phyloP scores from a whole-genome alignment of 2,329 filamentous ascomycete genomes.

The Cladophialophora chaetospira region DNA sequence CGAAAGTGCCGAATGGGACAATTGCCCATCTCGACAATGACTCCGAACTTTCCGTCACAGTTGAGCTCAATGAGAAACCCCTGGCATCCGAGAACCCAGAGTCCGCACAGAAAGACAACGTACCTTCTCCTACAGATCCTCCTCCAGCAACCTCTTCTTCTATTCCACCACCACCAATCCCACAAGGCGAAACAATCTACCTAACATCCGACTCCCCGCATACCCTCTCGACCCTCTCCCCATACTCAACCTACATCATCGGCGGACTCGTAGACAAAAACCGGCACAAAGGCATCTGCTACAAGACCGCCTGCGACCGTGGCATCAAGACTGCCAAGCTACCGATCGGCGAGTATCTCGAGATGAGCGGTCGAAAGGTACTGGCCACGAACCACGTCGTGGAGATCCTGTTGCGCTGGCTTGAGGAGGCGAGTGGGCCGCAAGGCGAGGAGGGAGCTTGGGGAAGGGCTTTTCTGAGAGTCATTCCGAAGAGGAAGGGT shows the following conservation, averaged over 20 bases:
- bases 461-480: slow-evolving; percentile 82
- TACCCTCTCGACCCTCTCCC: slow-evolving; percentile 78
- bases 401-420: slow-evolving; percentile 93
- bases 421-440: slow-evolving; percentile 58
- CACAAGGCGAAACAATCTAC: slow-evolving; percentile 70
- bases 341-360: slow-evolving; percentile 92
- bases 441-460: slow-evolving; percentile 68
- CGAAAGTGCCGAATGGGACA: neutral
- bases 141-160: neutral
- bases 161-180: neutral
- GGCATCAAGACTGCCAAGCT: slow-evolving; percentile 80
- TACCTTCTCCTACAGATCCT: neutral
- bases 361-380: slow-evolving; percentile 83
- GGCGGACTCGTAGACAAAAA: slow-evolving; percentile 96
- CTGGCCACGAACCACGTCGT: slow-evolving; percentile 93
- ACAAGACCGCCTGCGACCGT: slow-evolving; percentile 72
- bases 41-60: neutral
- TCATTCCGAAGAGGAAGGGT: slow-evolving; percentile 89
- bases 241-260: slow-evolving; percentile 88
- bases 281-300: slow-evolving; percentile 90
- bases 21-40: neutral
- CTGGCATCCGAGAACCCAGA: neutral
- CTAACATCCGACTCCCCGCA: slow-evolving; percentile 89
- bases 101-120: slow-evolving; percentile 12
- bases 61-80: neutral